Percentiles rank a stretch among this genome's conserved stretches.
Conservation (phyloP, 441 rosid species). For the Biscutella laevigata region DNA sequence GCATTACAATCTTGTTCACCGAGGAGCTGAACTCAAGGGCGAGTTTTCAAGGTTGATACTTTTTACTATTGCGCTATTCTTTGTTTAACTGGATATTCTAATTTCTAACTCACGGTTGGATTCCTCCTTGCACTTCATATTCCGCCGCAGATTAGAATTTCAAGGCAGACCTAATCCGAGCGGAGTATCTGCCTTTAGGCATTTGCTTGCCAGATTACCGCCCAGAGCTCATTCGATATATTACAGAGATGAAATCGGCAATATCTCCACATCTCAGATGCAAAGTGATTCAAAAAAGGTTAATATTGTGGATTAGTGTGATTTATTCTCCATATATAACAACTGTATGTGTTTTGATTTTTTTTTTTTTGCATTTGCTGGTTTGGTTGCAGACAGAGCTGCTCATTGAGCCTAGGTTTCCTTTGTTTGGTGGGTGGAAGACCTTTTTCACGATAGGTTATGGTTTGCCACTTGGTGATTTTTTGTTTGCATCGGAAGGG, state of each 20-base stretch:
- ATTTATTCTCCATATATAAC: not conserved
- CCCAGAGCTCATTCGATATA: slow-evolving; percentile 88
- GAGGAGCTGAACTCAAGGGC: slow-evolving; percentile 79
- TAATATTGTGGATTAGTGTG: not conserved
- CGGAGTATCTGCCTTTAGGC: slow-evolving; percentile 66
- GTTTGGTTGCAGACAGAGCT: slow-evolving; percentile 67
- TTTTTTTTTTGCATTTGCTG: too few relatives aligned
- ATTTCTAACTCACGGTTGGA: slow-evolving; percentile 2
- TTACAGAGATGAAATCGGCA: slow-evolving; percentile 92
- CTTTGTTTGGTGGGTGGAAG: slow-evolving; percentile 94
- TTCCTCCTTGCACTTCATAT: slow-evolving; percentile 13
- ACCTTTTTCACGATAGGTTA: slow-evolving; percentile 92
- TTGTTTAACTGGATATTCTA: not conserved
- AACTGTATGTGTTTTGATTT: slow-evolving; percentile 22
- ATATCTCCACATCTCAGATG: slow-evolving; percentile 84
- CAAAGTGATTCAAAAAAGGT: slow-evolving; percentile 83
- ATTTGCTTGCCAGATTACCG: slow-evolving; percentile 75
- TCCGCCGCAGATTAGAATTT: slow-evolving; percentile 62
- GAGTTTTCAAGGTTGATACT: slow-evolving; percentile 74
- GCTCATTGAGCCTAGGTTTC: slow-evolving; percentile 83
- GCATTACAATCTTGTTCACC: slow-evolving; percentile 64
- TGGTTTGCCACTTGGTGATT: slow-evolving; percentile 79
- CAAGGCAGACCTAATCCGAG: slow-evolving; percentile 60
- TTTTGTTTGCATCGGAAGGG: slow-evolving; percentile 64
- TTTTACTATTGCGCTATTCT: not conserved